Base-by-base conservation (phyloP, 345 rosid species). In the Clarkia xantiana region DNA sequence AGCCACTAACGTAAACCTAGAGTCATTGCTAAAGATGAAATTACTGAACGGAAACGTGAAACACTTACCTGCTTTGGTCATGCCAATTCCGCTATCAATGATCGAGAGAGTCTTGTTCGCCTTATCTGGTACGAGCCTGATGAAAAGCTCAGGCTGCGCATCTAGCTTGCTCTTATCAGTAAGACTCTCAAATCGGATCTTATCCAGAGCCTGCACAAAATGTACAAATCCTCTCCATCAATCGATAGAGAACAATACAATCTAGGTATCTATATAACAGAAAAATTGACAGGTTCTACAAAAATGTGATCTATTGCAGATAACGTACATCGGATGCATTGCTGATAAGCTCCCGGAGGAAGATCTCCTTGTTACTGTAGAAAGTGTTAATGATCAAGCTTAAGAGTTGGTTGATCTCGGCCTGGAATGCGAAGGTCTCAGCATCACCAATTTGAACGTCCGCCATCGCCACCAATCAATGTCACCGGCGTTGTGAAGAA, bases 81-180 rank as follows among this genome's bases (percentile, higher is more conserved):
- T 86, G 3, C 94, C 94, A 6, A 82, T 14, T 5, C 94, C 94
- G 22, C 94, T 86, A 54, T 86, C 96, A 3, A 76, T 76, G 42
- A 86, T 83, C 1, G 90, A 63, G 9, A 86, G 78, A 0, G 94
- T 75, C 59, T 78, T 86, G 76, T 80, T 80, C 1, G 54, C 70
- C 60, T 80, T 83, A 57, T 83, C 96, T 8, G 94, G 90, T 0
- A 86, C 76, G 11, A 86, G 11, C 56, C 82, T 67, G 45, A 86
- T 86, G 63, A 86, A 86, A 15, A 83, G 72, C 56, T 86, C 90
- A 0, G 94, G 90, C 39, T 82, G 86, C 0, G 76, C 96, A 64
- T 86, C 89, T 0, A 86, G 86, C 70, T 80, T 82, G 84, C 80
- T 80, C 81, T 86, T 86, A 20, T 86, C 94, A 0, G 94, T 86